Evolutionary conservation across 129 eudicot genomes (phyloP).

Genomic region (Tanacetum coccineum): DNA sequence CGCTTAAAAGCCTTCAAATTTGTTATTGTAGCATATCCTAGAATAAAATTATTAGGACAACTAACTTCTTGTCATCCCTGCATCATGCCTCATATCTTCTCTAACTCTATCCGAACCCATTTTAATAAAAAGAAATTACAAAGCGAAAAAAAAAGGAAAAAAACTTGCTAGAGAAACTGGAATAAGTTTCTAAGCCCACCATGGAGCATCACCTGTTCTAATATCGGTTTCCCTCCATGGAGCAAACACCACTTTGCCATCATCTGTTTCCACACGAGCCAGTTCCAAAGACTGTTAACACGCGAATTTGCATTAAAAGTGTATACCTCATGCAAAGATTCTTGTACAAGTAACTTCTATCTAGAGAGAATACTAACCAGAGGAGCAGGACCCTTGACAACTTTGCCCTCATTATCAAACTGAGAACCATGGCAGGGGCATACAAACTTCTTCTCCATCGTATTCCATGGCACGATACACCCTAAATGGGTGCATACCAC

Average conservation of each 20-base stretch:
- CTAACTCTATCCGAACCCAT: slow-evolving; percentile 7
- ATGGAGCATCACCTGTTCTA: slow-evolving; percentile 80
- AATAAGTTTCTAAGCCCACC: slow-evolving; percentile 57
- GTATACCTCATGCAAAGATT: background rate
- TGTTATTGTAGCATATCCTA: background rate
- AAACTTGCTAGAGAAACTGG: background rate
- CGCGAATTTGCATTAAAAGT: background rate
- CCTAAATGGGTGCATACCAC: slow-evolving; percentile 95
- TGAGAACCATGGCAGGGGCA: slow-evolving; percentile 97
- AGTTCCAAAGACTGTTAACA: slow-evolving; percentile 77
- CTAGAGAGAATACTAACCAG: slow-evolving; percentile 36
- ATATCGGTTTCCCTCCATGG: slow-evolving; percentile 85
- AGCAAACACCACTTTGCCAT: slow-evolving; percentile 72
- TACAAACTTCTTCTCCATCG: slow-evolving; percentile 88
- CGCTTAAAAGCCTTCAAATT: background rate
- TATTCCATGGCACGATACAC: slow-evolving; percentile 90
- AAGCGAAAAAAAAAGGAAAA: background rate
- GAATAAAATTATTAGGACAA: background rate
- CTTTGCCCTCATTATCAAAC: slow-evolving; percentile 65
- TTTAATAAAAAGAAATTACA: background rate
- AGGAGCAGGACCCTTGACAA: slow-evolving; percentile 77
- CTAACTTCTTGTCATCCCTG: background rate
- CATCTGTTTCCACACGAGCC: slow-evolving; percentile 68
- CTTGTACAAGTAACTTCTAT: background rate
- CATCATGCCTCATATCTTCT: background rate